Conservation (phyloP, 2,329 filamentous ascomycete genomes). For the Colletotrichum coccodes region DNA sequence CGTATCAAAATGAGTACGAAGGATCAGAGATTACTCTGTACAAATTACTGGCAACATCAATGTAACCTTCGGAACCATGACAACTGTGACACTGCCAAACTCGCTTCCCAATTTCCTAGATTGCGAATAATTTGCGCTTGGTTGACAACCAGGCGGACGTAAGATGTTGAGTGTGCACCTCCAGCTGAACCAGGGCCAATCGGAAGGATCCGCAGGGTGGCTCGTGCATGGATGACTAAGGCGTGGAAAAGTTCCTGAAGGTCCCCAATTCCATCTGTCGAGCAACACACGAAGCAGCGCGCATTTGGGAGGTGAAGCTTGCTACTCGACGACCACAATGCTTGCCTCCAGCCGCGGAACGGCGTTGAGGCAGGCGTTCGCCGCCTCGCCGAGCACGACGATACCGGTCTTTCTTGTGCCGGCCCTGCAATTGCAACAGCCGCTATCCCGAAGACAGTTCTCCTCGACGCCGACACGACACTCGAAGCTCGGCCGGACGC, state of each 20-base stretch:
- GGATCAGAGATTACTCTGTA: constrained; percentile 37
- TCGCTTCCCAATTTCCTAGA: too few species aligned
- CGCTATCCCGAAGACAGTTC: constrained; percentile 66
- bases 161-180: neutral
- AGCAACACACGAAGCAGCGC: constrained; percentile 3
- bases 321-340: constrained; percentile 61
- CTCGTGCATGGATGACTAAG: constrained; percentile 43
- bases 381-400: constrained; percentile 58
- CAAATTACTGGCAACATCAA: neutral
- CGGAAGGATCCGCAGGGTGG: constrained; percentile 5
- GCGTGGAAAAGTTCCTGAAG: constrained; percentile 40
- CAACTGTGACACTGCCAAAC: neutral
- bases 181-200: constrained; percentile 7
- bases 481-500: constrained; percentile 88
- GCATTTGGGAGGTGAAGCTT: constrained; percentile 17
- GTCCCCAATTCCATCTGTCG: neutral
- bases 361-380: constrained; percentile 66
- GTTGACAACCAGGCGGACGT: neutral
- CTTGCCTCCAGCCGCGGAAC: constrained; percentile 71
- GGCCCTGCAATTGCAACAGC: constrained; percentile 64
- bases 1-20: constrained; percentile 43
- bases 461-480: constrained; percentile 73
- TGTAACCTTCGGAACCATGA: neutral
- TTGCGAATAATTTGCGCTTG: neutral
- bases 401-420: constrained; percentile 80